Evolutionary conservation across 306 rosid species (phyloP).

Genomic region (Rosa rugosa): DNA sequence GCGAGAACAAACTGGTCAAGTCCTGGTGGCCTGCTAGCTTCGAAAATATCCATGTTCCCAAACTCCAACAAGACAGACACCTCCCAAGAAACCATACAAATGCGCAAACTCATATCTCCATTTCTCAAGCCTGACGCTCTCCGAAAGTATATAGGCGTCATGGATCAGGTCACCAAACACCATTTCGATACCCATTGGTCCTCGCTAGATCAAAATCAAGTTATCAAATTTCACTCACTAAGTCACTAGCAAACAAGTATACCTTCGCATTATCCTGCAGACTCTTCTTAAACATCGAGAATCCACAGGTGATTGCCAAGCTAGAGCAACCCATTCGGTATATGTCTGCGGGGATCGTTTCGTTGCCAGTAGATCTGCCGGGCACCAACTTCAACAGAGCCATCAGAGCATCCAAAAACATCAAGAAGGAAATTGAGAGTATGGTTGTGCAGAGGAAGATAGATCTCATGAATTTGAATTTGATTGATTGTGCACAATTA

Average conservation of each 20-base stretch:
- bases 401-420: neutral
- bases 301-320: neutral
- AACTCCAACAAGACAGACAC: too few species aligned
- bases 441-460: constrained; percentile 8
- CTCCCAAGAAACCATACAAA: too few species aligned
- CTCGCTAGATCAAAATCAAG: neutral
- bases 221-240: neutral
- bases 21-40: too few species aligned
- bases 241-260: constrained; percentile 2
- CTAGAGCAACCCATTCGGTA: neutral
- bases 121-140: too few species aligned
- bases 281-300: constrained; percentile 1
- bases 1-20: too few species aligned
- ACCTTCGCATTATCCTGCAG: neutral
- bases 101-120: too few species aligned
- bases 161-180: too few species aligned
- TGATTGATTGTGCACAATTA: too few species aligned
- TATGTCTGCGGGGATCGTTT: neutral
- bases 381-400: constrained; percentile 20
- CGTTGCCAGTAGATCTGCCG: constrained; percentile 21
- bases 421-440: constrained; percentile 17
- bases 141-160: too few species aligned
- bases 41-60: too few species aligned
- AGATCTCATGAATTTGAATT: neutral
- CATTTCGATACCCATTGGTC: too few species aligned